Evolutionary conservation across 2,329 filamentous ascomycete species (phyloP).

Genomic region (Pseudogymnoascus sp.): DNA sequence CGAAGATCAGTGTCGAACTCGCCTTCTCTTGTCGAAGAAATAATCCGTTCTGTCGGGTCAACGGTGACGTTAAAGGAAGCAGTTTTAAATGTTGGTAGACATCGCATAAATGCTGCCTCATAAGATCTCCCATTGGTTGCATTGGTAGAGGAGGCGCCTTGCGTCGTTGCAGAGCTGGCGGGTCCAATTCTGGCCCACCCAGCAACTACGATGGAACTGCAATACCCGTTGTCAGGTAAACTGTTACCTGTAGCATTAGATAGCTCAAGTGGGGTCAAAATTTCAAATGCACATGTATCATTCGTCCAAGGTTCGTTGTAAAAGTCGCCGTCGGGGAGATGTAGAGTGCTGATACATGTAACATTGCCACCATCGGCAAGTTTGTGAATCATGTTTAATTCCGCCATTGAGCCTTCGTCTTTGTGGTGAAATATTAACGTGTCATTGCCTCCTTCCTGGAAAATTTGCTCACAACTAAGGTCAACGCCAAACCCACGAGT

Average conservation of each 20-base stretch:
- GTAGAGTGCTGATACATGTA: not conserved
- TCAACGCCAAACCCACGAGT: constrained; percentile 31
- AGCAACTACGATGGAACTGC: constrained; percentile 5
- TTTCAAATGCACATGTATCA: not conserved
- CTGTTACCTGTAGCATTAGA: not conserved
- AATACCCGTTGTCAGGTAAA: constrained; percentile 14
- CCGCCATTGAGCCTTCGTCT: not conserved
- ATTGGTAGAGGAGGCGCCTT: not conserved
- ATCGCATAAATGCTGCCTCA: constrained; percentile 26
- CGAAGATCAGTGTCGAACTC: not conserved
- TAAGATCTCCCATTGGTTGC: not conserved
- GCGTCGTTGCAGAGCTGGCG: not conserved
- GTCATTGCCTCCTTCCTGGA: constrained; percentile 1
- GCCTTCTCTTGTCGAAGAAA: constrained; percentile 15
- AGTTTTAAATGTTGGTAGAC: constrained; percentile 28
- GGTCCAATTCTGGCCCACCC: constrained; percentile 18
- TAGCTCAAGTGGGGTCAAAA: not conserved
- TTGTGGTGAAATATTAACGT: not conserved
- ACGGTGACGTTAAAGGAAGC: constrained; percentile 31
- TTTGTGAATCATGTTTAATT: constrained; percentile 7
- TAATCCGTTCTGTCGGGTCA: constrained; percentile 27
- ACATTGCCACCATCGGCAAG: constrained; percentile 2
- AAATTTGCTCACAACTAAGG: constrained; percentile 29
- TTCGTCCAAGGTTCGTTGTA: not conserved
- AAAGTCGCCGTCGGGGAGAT: not conserved